These are phyloP conservation scores for Plenodomus lindquistii DNA, from an alignment of 2,329 filamentous ascomycete species.

Conservation along the genomic window DNA sequence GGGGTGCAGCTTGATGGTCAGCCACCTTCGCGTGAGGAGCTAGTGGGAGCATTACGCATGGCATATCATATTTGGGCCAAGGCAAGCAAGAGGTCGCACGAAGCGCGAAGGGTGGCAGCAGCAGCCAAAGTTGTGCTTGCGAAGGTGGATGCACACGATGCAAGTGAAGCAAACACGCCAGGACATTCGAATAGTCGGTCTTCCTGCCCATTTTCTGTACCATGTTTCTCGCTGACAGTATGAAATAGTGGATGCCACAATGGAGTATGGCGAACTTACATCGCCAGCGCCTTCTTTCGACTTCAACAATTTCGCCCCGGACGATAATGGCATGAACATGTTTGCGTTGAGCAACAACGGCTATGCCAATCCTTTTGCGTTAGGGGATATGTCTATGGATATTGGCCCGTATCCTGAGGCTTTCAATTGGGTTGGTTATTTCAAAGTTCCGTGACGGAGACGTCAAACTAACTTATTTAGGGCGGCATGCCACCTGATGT, in stretches of 20 bases:
- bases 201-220: not conserved
- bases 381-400: conserved; percentile 26
- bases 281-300: conserved; percentile 21
- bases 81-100: conserved; percentile 31
- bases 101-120: conserved; percentile 34
- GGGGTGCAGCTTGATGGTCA: conserved; percentile 22
- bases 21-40: conserved; percentile 28
- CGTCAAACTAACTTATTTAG: conserved; percentile 4
- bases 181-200: conserved; percentile 11
- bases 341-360: conserved; percentile 9
- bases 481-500: conserved; percentile 14
- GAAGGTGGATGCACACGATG: conserved; percentile 15
- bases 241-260: conserved; percentile 1
- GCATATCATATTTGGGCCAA: conserved; percentile 31
- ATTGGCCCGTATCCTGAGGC: conserved; percentile 17
- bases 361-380: conserved; percentile 18
- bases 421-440: conserved; percentile 30
- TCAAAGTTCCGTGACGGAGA: not conserved
- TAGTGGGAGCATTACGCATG: conserved; percentile 25
- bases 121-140: conserved; percentile 33
- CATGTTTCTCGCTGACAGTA: not conserved
- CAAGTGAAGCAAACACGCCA: not conserved
- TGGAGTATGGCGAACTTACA: conserved; percentile 3
- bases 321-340: conserved; percentile 1
- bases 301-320: conserved; percentile 11